Base-by-base conservation (phyloP, 2,329 filamentous ascomycete species). In the Cordyceps javanica region DNA sequence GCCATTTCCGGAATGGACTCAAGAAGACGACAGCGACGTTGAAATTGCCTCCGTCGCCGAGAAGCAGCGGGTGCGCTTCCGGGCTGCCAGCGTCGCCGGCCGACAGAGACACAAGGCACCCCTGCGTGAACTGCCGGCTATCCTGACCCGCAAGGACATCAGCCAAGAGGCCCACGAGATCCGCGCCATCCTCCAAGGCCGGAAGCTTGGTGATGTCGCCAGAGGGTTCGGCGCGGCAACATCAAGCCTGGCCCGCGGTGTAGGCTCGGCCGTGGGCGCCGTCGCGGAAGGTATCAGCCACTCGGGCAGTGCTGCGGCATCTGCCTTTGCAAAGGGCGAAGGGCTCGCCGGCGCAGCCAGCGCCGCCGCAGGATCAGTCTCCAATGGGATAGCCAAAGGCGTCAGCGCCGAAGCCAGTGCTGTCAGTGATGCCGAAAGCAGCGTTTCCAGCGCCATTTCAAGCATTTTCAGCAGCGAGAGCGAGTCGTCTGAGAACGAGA, bases 21-120 rank as follows among this genome's bases (percentile, higher is more conserved):
- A 21, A 4, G 55, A 45, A 26, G 55, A 58, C 19, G 55, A 58
- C 39, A 52, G 48, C 14, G 59, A 60, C 3, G 42, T 58, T 19
- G 55, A 54, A 5, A 36, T 49, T 36, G 52, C 54, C 25, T 61
- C 55, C 41, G 57, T 51, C 14, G 46, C 38, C 19, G 26, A 46
- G 19, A 34, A 30, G 32, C 46, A 58, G 39, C 55, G 55, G 2
- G 10, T 26, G 23, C 55, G 55, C 23, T 58, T 58, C 19, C 46
- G 55, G 28, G 48, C 48, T 41, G 48, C 55, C 48, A 45, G 39
- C 23, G 55, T 52, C 23, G 48, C 39, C 5, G 39, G 55, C n/a
- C 38, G 55, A 58, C 48, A 39, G 30, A 38, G 23, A 28, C 16
- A 38, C 19, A 41, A 38, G n/a, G 25, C 21, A 8, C 45, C 45